Evolutionary conservation across 306 rosid genomes (phyloP).

Genomic region (Casuarina equisetifolia): DNA sequence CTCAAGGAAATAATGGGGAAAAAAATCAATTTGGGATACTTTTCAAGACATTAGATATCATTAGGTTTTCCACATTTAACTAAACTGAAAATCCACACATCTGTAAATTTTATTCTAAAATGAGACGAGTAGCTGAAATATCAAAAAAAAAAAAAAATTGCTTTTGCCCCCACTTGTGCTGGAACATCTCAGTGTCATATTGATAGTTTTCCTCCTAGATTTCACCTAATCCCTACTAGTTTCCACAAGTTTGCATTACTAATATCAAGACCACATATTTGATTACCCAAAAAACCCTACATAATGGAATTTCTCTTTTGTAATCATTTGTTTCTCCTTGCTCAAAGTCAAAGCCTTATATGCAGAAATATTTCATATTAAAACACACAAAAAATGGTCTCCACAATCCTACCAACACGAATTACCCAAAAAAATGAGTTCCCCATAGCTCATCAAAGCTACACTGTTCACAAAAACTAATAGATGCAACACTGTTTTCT

Average conservation of each 20-base stretch:
- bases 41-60: background rate
- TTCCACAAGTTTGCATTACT: background rate
- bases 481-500: background rate
- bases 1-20: background rate
- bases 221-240: background rate
- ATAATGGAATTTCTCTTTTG: background rate
- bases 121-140: too few species aligned
- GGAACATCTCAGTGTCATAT: background rate
- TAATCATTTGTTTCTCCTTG: background rate
- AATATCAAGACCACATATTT: background rate
- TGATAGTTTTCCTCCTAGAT: background rate
- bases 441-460: background rate
- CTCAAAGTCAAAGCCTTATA: background rate
- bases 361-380: background rate
- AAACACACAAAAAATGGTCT: background rate
- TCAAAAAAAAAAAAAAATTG: background rate
- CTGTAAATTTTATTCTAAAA: background rate
- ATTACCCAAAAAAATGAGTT: background rate
- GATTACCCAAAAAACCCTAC: background rate
- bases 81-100: background rate
- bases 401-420: background rate
- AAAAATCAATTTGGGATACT: background rate
- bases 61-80: background rate
- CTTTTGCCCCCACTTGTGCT: background rate
- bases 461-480: background rate